A percentile compares a stretch with the other conserved stretches of the same genome.
These are phyloP conservation scores for Microthlaspi erraticum DNA, from an alignment of 345 rosid genomes.

Conservation along the genomic window DNA sequence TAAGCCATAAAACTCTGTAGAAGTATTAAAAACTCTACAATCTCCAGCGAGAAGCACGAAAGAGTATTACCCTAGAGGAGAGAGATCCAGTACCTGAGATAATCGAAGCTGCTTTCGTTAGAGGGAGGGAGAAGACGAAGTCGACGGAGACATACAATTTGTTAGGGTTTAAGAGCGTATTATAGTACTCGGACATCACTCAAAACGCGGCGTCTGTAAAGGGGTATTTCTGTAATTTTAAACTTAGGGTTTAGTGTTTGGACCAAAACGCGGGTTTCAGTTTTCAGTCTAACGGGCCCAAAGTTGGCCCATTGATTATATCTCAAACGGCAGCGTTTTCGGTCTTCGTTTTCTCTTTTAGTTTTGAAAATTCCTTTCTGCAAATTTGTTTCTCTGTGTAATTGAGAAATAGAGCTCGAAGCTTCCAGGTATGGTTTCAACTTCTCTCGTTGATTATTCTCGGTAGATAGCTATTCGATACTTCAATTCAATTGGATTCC, in stretches of 20 bases:
- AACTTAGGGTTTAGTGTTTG: background rate
- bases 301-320: slow-evolving; percentile 7
- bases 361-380: background rate
- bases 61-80: background rate
- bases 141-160: background rate
- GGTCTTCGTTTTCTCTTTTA: background rate
- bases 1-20: background rate
- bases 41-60: background rate
- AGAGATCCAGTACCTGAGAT: slow-evolving; percentile 13
- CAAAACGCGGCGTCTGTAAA: slow-evolving; percentile 13
- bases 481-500: background rate
- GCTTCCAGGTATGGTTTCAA: slow-evolving; percentile 30
- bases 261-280: background rate
- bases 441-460: slow-evolving; percentile 7
- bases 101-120: slow-evolving; percentile 17
- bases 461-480: background rate
- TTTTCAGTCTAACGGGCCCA: slow-evolving; percentile 6
- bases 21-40: background rate
- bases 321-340: background rate
- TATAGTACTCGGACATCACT: background rate
- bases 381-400: background rate
- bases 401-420: background rate
- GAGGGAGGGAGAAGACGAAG: slow-evolving; percentile 4
- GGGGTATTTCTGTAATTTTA: background rate
- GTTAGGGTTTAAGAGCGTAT: slow-evolving; percentile 31